Base-by-base conservation (phyloP, 73 alveolate genomes). In the Breviolum minutum region DNA sequence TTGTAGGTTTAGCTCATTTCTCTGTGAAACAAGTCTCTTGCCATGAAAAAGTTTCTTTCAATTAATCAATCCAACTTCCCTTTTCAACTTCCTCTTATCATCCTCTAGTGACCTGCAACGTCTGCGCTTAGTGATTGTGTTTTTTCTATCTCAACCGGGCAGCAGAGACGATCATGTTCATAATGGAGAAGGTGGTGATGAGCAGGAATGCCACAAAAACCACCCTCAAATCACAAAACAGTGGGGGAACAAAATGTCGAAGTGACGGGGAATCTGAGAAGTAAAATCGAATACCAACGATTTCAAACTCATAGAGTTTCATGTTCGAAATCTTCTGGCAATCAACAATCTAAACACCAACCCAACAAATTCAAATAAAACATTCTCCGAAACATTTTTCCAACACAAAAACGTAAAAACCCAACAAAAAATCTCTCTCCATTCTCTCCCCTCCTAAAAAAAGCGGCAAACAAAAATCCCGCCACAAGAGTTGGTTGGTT, bases 111-210 rank as follows among this genome's bases (percentile, higher is more conserved):
- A 24, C 62, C 87, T 16, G 29, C 27, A 30, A 27, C 0, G 27
- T 22, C 9, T 66, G 74, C 74, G 30, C 32, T 40, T 73, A 8
- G 83, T 11, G 83, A 8, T 11, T 11, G 83, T 8, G 83, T 8
- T 73, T 22, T 7, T 12, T 14, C 83, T 40, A 73, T 22, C 17
- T 22, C 87, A 68, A 63, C 68, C 24, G 5, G 17, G 30, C 63
- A 26, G 86, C 97, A 12, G 97, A 90, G 16, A 90, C 97, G 62
- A 90, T 90, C 97, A 90, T 90, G 87, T 90, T 90, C 97, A 90
- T 90, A 76, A 90, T 90, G 76, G 97, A 90, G 48, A 90, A 90
- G 88, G 97, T 90, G 32, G 97, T 90, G 87, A 90, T 90, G 77
- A 90, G 97, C 97, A 90, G n/a, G 83, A 90, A 90, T 12, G 88